Evolutionary conservation across 306 rosid genomes (phyloP), one percentile per base, ranked within the genome.

Genomic region (Hippophae tibetana): DNA sequence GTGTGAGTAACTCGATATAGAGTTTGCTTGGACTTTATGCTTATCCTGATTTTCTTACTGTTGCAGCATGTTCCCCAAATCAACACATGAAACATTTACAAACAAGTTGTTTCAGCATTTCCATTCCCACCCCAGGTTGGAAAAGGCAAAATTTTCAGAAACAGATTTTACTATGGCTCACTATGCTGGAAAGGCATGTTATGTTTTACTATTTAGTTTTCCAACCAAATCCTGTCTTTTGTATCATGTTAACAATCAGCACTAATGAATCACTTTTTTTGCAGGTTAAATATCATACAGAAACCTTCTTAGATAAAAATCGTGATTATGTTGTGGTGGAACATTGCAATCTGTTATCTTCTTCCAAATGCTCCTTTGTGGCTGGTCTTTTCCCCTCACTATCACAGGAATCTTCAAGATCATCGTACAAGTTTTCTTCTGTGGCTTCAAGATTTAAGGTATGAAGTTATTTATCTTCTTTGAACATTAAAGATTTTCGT

Each of bases 361-460:
- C 86, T 68, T 92, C 99, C 60, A 82, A 79, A 73, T 79, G 93
- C 78, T 77, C 79, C 58, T 81, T 88, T 46, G 79, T 92, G 51
- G 86, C 93, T 70, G 83, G 84, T 54, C 93, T 88, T 72, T 83
- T 88, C 63, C 78, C 80, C 68, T 74, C 78, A 57, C 74, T 66
- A 38, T 84, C 78, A 5, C 95, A 85, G 69, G 99, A 92, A 72
- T 83, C 99, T 65, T 82, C 83, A 54, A 92, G 99, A 69, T 92
- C 99, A 46, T 88, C 96, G 0, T 92, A 85, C 82, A 92, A 83
- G 57, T 92, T 92, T 74, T 92, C 99, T 81, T 92, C 99, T 2
- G 99, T 92, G 52, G 89, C 90, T 67, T 65, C 90, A 61, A 82
- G 99, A 84, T 92, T 92, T 80, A 92, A 88, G 99, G 99, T 92